Evolutionary conservation across 1,139 yeast species (phyloP).

Genomic region (Meyerozyma elateridarum): DNA sequence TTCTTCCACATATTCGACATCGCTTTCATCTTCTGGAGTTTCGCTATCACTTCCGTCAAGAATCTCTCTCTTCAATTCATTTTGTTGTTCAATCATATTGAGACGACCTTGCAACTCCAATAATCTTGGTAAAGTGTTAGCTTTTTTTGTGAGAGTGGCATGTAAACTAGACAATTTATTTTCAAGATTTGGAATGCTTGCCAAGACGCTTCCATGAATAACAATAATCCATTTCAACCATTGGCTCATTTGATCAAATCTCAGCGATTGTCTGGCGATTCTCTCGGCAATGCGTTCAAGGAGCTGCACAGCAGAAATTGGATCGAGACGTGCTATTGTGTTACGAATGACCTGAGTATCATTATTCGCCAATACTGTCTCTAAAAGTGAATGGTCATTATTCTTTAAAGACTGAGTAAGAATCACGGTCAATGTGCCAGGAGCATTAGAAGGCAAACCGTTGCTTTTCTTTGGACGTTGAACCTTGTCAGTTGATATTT

Average conservation of each 20-base stretch:
- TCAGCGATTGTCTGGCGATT: slow-evolving; percentile 57
- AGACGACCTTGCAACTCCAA: slow-evolving; percentile 81
- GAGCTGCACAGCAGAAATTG: slow-evolving; percentile 67
- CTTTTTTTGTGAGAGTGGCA: slow-evolving; percentile 69
- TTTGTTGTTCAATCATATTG: slow-evolving; percentile 65
- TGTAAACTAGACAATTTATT: slow-evolving; percentile 71
- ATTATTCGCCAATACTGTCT: slow-evolving; percentile 71
- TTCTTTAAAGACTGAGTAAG: slow-evolving; percentile 68
- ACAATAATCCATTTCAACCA: slow-evolving; percentile 96
- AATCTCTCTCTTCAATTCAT: slow-evolving; percentile 59
- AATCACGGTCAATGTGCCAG: slow-evolving; percentile 63
- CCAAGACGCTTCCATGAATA: slow-evolving; percentile 77
- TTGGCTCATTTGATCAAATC: slow-evolving; percentile 70
- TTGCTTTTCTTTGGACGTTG: slow-evolving; percentile 21
- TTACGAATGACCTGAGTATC: slow-evolving; percentile 72
- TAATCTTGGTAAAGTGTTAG: slow-evolving; percentile 71
- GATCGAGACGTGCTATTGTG: slow-evolving; percentile 66
- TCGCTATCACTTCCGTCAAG: slow-evolving; percentile 20
- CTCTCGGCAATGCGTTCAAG: slow-evolving; percentile 83
- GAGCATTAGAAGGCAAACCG: slow-evolving; percentile 34
- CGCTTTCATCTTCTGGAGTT: slow-evolving; percentile 13
- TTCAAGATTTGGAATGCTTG: slow-evolving; percentile 65
- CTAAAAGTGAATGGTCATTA: slow-evolving; percentile 67
- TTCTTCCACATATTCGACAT: slow-evolving; percentile 15
- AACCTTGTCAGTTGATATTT: slow-evolving; percentile 31